These are phyloP conservation scores for Phyllostachys edulis DNA, from an alignment of 176 grass and related monocot genomes.

Conservation along the genomic window DNA sequence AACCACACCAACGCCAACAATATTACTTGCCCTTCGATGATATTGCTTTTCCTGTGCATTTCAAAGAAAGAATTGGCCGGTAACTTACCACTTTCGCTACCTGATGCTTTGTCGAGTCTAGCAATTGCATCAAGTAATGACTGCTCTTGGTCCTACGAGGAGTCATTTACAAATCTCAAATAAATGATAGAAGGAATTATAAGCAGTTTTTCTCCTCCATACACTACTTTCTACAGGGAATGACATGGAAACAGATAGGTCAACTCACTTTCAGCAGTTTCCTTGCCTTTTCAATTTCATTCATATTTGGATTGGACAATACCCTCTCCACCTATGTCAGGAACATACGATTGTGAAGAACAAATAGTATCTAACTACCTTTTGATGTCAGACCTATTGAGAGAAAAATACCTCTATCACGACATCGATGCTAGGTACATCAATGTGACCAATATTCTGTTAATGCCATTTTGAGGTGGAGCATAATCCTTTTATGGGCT, in stretches of 20 bases:
- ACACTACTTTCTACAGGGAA: not conserved
- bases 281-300: conserved; percentile 76
- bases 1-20: not conserved
- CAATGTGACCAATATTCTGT: conserved; percentile 55
- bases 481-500: conserved; percentile 40
- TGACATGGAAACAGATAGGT: not conserved
- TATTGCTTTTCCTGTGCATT: conserved; percentile 10
- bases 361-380: conserved; percentile 28
- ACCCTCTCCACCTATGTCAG: conserved; percentile 77
- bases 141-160: conserved; percentile 80
- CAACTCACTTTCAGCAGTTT: conserved; percentile 79
- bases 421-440: conserved; percentile 67
- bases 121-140: conserved; percentile 89
- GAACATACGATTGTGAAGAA: conserved; percentile 20
- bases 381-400: not conserved
- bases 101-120: conserved; percentile 79
- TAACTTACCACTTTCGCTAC: conserved; percentile 85
- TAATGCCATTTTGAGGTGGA: conserved; percentile 57
- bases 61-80: not conserved
- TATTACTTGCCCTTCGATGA: not conserved
- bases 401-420: conserved; percentile 67
- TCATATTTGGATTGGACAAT: conserved; percentile 73
- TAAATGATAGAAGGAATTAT: conserved; percentile 16
- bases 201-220: conserved; percentile 4
- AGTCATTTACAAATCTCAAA: conserved; percentile 24